Evolutionary conservation across 1,284 basidiomycete species (phyloP).

Genomic region (Sanghuangporus baumii): DNA sequence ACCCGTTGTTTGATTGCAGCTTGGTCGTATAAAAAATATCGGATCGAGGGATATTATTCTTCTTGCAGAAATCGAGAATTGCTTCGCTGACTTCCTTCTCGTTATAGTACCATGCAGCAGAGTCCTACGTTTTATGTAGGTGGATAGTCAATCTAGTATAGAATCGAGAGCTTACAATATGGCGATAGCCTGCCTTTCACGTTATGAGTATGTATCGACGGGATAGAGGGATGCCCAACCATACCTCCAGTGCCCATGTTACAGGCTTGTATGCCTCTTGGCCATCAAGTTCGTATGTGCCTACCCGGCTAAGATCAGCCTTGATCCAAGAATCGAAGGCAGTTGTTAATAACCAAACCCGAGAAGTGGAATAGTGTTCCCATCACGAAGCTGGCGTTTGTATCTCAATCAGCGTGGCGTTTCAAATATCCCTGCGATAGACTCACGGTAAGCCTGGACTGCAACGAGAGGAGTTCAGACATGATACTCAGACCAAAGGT

Average conservation of each 20-base stretch:
- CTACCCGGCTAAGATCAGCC: slow-evolving; percentile 26
- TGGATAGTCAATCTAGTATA: slow-evolving; percentile 18
- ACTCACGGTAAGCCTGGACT: slow-evolving; percentile 10
- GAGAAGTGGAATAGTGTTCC: slow-evolving; percentile 55
- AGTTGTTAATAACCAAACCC: slow-evolving; percentile 47
- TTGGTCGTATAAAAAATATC: slow-evolving; percentile 69
- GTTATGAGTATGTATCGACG: neutral
- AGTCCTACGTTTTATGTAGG: slow-evolving; percentile 34
- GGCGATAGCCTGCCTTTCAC: slow-evolving; percentile 54
- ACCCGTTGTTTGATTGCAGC: slow-evolving; percentile 53
- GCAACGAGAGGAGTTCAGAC: neutral
- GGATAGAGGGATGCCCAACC: slow-evolving; percentile 14
- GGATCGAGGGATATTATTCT: slow-evolving; percentile 40
- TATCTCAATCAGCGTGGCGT: neutral
- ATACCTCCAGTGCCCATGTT: slow-evolving; percentile 56
- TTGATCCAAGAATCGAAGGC: slow-evolving; percentile 7
- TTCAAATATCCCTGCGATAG: neutral
- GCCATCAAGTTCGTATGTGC: slow-evolving; percentile 64
- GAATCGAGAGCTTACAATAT: slow-evolving; percentile 43
- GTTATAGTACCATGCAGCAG: slow-evolving; percentile 65
- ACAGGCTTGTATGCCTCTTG: slow-evolving; percentile 51
- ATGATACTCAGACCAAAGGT: neutral
- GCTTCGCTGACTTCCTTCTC: slow-evolving; percentile 58
- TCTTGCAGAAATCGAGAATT: slow-evolving; percentile 50
- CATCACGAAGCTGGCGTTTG: slow-evolving; percentile 48